Base-by-base conservation (phyloP, 73 alveolate species). In the Paramecium pentaurelia region DNA sequence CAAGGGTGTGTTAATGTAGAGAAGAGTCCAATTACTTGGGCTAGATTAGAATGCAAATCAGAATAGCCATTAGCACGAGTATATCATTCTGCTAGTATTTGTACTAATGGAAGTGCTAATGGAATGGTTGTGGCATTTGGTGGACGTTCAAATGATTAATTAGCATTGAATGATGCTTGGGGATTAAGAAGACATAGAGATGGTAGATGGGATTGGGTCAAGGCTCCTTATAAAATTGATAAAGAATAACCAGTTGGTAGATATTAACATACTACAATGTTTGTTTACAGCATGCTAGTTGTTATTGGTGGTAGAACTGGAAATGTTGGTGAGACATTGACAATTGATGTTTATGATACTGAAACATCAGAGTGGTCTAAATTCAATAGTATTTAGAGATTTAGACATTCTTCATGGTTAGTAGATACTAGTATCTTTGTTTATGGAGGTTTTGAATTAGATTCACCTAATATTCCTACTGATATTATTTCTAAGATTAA, bases 181-280 rank as follows among this genome's bases (percentile, higher is more conserved):
- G 99, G 99, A n/a, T 91, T 97, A 11, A 96, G 99, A 95, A 93
- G 98, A 64, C 99, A 97, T 92, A 93, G 99, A 95, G 98, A 97
- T 94, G 99, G 99, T 0, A 93, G 98, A 92, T 97, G 99, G 99
- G 99, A 97, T 93, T 97, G 99, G 99, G 98, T 94, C 47, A 92
- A 92, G 28, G 99, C 99, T 5, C 99, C 99, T 18, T 97, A 97
- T 95, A 96, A 96, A 85, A 95, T 95, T 36, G 96, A 94, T 32
- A 95, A 95, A 36, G 97, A 95, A 42, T 70, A 87, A 68, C 99
- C 99, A 8, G 95, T 96, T 8, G 95, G 96, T 14, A 93, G 99
- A 85, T 97, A 97, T 71, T 92, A 97, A 91, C 99, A 97, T 92
- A 92, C 98, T 49, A 93, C 97, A 30, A 83, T 93, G 22, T 97